Conservation (phyloP, 345 rosid species). For the Gossypium longicalyx region DNA sequence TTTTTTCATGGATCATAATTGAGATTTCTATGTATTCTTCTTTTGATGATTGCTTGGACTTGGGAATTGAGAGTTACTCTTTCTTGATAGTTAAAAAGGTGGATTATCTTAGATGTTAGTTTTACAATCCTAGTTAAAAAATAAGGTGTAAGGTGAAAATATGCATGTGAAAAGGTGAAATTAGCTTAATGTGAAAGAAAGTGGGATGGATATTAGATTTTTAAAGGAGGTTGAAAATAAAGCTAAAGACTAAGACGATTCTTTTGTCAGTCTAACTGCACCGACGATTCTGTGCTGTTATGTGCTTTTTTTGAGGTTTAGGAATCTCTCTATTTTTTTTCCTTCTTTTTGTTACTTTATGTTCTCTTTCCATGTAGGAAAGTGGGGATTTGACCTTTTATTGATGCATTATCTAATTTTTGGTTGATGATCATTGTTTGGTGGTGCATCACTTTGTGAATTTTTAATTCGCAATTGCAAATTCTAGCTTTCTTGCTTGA, state of each 20-base stretch:
- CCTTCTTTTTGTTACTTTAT: neutral
- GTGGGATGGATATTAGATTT: slow-evolving; percentile 17
- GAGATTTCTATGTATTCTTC: neutral
- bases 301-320: slow-evolving; percentile 19
- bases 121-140: neutral
- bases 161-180: neutral
- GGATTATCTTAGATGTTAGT: neutral
- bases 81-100: neutral
- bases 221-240: slow-evolving; percentile 20
- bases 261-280: slow-evolving; percentile 22
- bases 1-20: neutral
- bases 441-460: neutral
- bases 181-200: slow-evolving; percentile 22
- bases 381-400: slow-evolving; percentile 29
- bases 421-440: slow-evolving; percentile 16
- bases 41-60: slow-evolving; percentile 13
- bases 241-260: slow-evolving; percentile 24
- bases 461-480: slow-evolving; percentile 10
- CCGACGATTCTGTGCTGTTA: slow-evolving; percentile 23
- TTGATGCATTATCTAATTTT: slow-evolving; percentile 10
- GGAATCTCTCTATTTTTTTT: slow-evolving; percentile 29
- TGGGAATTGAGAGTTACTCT: neutral
- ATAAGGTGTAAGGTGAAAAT: slow-evolving; percentile 5
- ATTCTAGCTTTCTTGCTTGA: slow-evolving; percentile 13
- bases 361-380: slow-evolving; percentile 24